Evolutionary conservation across 345 rosid species (phyloP).

Genomic region (Euclidium syriacum): DNA sequence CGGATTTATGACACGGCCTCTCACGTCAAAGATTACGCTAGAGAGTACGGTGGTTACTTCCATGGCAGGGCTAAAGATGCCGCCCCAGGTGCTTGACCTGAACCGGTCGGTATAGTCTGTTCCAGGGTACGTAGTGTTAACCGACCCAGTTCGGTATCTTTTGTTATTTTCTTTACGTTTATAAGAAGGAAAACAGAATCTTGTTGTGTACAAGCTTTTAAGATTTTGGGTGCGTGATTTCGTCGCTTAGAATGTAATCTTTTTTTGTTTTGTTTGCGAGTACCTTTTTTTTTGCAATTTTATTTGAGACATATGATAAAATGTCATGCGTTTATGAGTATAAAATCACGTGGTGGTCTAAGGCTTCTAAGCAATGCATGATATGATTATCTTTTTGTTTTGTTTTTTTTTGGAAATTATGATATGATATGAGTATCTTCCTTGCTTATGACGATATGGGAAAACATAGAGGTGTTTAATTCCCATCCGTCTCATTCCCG

Average conservation of each 20-base stretch:
- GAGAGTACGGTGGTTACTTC: conserved; percentile 81
- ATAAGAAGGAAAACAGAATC: neutral
- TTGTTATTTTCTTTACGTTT: conserved; percentile 4
- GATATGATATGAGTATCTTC: neutral
- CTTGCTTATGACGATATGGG: neutral
- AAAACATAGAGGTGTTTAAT: no score
- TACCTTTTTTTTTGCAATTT: neutral
- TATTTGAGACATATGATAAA: neutral
- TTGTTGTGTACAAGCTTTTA: neutral
- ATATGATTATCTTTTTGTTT: no score
- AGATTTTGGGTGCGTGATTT: neutral
- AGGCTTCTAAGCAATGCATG: neutral
- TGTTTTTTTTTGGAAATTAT: no score
- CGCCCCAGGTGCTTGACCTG: conserved; percentile 82
- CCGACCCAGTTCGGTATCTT: neutral
- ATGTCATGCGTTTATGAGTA: neutral
- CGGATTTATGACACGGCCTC: conserved; percentile 81
- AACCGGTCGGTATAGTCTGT: neutral
- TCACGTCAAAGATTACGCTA: conserved; percentile 82
- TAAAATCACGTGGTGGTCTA: neutral
- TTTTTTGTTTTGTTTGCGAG: neutral
- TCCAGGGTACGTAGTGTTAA: neutral
- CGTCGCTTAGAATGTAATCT: conserved; percentile 4
- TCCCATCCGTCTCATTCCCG: no score
- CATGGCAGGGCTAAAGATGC: conserved; percentile 88